phyloP scores from a whole-genome alignment of 192 early-diverging fungal species.

The Backusella liffmaniae region DNA sequence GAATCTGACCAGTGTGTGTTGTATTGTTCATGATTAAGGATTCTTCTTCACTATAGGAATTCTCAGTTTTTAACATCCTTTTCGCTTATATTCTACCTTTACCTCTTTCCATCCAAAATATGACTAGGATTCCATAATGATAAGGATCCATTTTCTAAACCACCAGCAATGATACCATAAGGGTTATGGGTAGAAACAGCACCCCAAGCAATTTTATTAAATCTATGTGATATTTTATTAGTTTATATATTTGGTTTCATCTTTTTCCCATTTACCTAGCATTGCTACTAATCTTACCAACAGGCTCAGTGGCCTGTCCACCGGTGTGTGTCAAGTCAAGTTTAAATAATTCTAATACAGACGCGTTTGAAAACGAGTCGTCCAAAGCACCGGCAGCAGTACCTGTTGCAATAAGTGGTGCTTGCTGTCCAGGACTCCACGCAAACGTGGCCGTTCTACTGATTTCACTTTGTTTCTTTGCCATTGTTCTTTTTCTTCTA shows the following conservation, averaged over 20 bases:
- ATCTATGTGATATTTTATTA: slow-evolving; percentile 42
- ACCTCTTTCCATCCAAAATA: slow-evolving; percentile 65
- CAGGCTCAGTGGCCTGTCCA: slow-evolving; percentile 41
- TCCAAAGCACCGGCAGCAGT: slow-evolving; percentile 97
- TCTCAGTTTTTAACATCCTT: background rate
- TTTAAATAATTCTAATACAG: slow-evolving; percentile 87
- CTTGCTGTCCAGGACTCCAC: slow-evolving; percentile 79
- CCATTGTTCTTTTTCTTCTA: slow-evolving; percentile 14
- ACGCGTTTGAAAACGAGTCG: slow-evolving; percentile 87
- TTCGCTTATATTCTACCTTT: background rate
- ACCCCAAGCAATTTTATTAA: slow-evolving; percentile 91
- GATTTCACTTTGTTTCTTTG: slow-evolving; percentile 59
- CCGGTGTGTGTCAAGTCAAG: slow-evolving; percentile 53
- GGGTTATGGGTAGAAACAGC: slow-evolving; percentile 43
- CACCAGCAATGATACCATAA: slow-evolving; percentile 86
- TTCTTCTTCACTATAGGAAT: slow-evolving; percentile 36
- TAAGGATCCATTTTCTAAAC: slow-evolving; percentile 93
- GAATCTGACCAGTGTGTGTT: slow-evolving; percentile 85
- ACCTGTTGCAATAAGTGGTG: slow-evolving; percentile 81
- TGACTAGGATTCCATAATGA: slow-evolving; percentile 80
- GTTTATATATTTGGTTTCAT: background rate
- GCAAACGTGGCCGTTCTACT: slow-evolving; percentile 85
- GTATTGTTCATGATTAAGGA: slow-evolving; percentile 65
- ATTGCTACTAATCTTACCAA: slow-evolving; percentile 53
- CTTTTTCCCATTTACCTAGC: slow-evolving; percentile 54